A percentile compares a stretch with the other conserved stretches of the same genome.
phyloP scores from a whole-genome alignment of 116 monocot genomes.

The Papilionanthe hybrid region DNA sequence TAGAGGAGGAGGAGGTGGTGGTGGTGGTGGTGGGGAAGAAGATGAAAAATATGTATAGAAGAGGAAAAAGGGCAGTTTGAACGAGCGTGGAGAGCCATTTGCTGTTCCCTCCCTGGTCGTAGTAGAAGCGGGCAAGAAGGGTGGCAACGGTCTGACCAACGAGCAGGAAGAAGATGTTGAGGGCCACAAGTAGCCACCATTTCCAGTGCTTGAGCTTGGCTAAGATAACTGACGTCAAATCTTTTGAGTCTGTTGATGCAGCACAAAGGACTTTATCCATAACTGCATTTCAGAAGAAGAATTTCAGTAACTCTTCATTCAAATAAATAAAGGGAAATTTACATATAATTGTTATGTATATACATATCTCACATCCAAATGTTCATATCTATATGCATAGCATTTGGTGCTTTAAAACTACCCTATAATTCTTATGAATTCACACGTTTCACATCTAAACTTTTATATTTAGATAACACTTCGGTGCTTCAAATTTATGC shows the following conservation, averaged over 20 bases:
- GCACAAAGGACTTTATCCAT: neutral
- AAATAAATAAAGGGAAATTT: neutral
- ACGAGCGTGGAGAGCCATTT: conserved; percentile 22
- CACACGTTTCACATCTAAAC: no score
- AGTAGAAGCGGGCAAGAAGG: conserved; percentile 24
- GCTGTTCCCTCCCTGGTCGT: conserved; percentile 24
- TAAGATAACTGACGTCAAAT: neutral
- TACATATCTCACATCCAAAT: no score
- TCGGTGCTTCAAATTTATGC: no score
- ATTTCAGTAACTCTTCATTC: neutral
- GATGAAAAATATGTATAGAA: conserved; percentile 5
- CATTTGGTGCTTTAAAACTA: no score
- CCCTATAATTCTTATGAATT: no score
- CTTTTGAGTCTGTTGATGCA: neutral
- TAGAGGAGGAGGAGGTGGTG: neutral
- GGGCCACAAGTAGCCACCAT: conserved; percentile 21
- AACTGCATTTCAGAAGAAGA: neutral
- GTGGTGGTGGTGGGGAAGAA: neutral
- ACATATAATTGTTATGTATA: no score
- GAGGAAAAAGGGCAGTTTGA: conserved; percentile 12
- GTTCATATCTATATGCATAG: no score
- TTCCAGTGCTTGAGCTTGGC: conserved; percentile 1
- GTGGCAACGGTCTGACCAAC: conserved; percentile 16
- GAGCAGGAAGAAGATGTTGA: conserved; percentile 20
- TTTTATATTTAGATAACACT: no score